Percentiles rank a stretch among this genome's conserved stretches.
Conservation (phyloP, 371 early-diverging fungal genomes). For the Globomyces sp. region DNA sequence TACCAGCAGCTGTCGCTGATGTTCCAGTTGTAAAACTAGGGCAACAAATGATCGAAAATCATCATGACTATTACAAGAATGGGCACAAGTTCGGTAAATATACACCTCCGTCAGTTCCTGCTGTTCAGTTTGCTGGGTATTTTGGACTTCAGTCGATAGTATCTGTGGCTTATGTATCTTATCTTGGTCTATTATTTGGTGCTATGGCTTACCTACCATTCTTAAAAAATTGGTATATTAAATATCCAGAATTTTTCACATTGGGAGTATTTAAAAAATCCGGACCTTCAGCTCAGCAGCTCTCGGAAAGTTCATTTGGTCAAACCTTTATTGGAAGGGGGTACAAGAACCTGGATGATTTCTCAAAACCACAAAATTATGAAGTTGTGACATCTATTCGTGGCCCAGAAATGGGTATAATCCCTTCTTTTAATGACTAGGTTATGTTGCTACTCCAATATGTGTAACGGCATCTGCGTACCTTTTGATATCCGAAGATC, state of each 20-base stretch:
- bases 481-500: slow-evolving; percentile 51
- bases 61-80: slow-evolving; percentile 12
- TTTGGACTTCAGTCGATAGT: slow-evolving; percentile 55
- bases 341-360: slow-evolving; percentile 33
- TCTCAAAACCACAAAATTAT: slow-evolving; percentile 48
- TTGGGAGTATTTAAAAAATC: slow-evolving; percentile 56
- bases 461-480: slow-evolving; percentile 23
- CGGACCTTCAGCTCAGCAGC: slow-evolving; percentile 58
- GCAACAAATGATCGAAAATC: slow-evolving; percentile 17
- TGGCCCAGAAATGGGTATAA: slow-evolving; percentile 36
- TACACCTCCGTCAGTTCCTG: slow-evolving; percentile 9
- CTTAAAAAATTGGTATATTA: slow-evolving; percentile 47
- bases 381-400: slow-evolving; percentile 49
- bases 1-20: slow-evolving; percentile 18
- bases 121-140: slow-evolving; percentile 33
- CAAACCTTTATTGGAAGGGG: slow-evolving; percentile 52
- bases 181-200: slow-evolving; percentile 45
- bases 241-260: slow-evolving; percentile 31
- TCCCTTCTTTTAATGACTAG: background rate
- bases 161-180: slow-evolving; percentile 34
- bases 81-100: background rate
- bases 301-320: slow-evolving; percentile 48
- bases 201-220: slow-evolving; percentile 38
- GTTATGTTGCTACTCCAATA: slow-evolving; percentile 36
- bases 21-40: slow-evolving; percentile 16